Evolutionary conservation across 129 eudicot species (phyloP), one percentile per base, ranked within the genome.

Genomic region (Escallonia herrerae): DNA sequence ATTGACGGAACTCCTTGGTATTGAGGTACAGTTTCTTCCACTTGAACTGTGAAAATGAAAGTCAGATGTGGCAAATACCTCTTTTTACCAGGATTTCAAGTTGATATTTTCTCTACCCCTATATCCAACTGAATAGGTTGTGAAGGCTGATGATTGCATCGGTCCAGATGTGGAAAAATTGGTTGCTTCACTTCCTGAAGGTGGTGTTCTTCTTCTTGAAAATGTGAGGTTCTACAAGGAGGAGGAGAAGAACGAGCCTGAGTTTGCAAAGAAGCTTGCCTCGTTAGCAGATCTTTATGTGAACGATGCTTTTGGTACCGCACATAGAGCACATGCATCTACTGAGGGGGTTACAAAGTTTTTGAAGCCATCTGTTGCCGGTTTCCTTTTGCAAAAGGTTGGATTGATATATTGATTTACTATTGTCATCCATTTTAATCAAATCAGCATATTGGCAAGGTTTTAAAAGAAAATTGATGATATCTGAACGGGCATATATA

Each of bases 271-370:
- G 67, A 71, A 80, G 56, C 90, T 84, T 67, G 90, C 90, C 63
- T 65, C 90, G 40, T 40, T 84, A 11, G 90, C 90, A 3, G 90
- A 84, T 74, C 72, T 84, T 49, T 84, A 58, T 44, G 90, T 84
- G 41, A 84, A 84, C 33, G 90, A 84, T 57, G 90, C 90, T 47
- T 84, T 84, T 72, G 90, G 90, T 15, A 84, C 86, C 37, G 86
- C 90, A 15, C 90, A 84, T 14, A 84, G 90, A 74, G 90, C 90
- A 46, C 90, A 84, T 78, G 90, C 86, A 39, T 84, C 90, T 15
- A 81, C 90, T 2, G 90, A 84, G 79, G 90, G 90, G 56, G 90
- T 84, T 52, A 84, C 90, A 66, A 84, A 84, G 58, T 84, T 68
- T 75, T 77, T 84, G 74, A 77, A 67, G 53, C 90, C 86, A 47